Conservation (phyloP, 768 basidiomycete genomes). For the Pulveroboletus sp. region DNA sequence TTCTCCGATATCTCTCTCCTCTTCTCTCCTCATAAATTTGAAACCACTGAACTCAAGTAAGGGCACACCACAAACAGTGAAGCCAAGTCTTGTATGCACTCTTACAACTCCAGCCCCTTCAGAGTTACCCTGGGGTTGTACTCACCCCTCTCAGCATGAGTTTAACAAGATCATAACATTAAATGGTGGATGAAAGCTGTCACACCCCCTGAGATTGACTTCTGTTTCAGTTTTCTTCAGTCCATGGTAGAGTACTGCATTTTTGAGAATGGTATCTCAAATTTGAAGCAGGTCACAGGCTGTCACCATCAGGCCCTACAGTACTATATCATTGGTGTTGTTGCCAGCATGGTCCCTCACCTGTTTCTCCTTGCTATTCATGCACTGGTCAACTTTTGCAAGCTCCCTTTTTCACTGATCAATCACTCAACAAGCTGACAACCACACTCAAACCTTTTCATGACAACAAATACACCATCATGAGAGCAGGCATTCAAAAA, state of each 20-base stretch:
- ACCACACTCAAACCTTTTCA: no score
- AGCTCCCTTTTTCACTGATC: constrained; percentile 29
- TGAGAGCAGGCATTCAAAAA: no score
- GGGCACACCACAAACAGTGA: no score
- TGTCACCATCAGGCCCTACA: constrained; percentile 13
- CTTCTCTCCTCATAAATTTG: no score
- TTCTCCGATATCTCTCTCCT: no score
- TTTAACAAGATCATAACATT: no score
- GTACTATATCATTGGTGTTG: constrained; percentile 17
- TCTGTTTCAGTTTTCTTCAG: constrained; percentile 36
- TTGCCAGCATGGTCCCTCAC: neutral
- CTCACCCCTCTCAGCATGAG: no score
- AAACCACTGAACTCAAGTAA: no score
- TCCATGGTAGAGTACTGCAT: constrained; percentile 33
- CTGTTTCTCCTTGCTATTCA: constrained; percentile 7
- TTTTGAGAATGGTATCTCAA: constrained; percentile 39
- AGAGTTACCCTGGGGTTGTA: no score
- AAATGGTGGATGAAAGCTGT: neutral
- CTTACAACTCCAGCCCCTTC: no score
- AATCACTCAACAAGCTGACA: constrained; percentile 29
- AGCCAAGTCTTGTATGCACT: no score
- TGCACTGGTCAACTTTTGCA: constrained; percentile 34
- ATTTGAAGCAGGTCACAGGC: constrained; percentile 15
- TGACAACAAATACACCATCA: no score
- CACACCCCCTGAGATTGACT: constrained; percentile 32